These are phyloP conservation scores for Candida nemodendra DNA, from an alignment of 805 yeast species.

Conservation along the genomic window DNA sequence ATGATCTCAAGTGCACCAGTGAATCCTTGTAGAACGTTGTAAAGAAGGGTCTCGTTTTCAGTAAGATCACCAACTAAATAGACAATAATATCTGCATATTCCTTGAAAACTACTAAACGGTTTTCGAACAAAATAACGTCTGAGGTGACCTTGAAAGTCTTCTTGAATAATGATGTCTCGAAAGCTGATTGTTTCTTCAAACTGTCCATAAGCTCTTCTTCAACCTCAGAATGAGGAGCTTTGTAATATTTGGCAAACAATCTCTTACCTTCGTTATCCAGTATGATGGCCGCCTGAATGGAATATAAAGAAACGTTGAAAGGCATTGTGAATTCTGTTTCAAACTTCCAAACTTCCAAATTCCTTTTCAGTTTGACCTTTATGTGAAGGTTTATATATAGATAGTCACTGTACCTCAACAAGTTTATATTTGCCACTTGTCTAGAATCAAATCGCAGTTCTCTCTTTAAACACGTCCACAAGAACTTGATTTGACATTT, in stretches of 20 bases:
- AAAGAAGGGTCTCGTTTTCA: slow-evolving; percentile 84
- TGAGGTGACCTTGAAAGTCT: slow-evolving; percentile 76
- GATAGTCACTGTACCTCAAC: too few species aligned
- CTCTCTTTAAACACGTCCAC: too few species aligned
- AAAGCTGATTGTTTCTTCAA: slow-evolving; percentile 68
- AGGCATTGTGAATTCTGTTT: slow-evolving; percentile 24
- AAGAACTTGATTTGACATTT: too few species aligned
- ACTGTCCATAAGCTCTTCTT: slow-evolving; percentile 30
- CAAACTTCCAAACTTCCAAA: too few species aligned
- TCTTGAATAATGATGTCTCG: slow-evolving; percentile 67
- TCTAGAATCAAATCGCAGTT: too few species aligned
- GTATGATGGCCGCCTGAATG: slow-evolving; percentile 72
- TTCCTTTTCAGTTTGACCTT: too few species aligned
- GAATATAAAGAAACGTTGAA: slow-evolving; percentile 64
- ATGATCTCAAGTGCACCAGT: slow-evolving; percentile 79
- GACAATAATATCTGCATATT: slow-evolving; percentile 70
- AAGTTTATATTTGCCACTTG: too few species aligned
- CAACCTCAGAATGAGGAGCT: slow-evolving; percentile 51
- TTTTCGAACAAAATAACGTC: slow-evolving; percentile 80
- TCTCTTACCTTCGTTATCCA: slow-evolving; percentile 80
- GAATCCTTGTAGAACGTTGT: slow-evolving; percentile 71
- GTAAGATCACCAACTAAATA: slow-evolving; percentile 70
- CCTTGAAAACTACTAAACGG: slow-evolving; percentile 83
- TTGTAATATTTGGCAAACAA: slow-evolving; percentile 82
- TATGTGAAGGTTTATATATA: too few species aligned